phyloP scores from a whole-genome alignment of 768 basidiomycete species.

The Serendipita sp. region DNA sequence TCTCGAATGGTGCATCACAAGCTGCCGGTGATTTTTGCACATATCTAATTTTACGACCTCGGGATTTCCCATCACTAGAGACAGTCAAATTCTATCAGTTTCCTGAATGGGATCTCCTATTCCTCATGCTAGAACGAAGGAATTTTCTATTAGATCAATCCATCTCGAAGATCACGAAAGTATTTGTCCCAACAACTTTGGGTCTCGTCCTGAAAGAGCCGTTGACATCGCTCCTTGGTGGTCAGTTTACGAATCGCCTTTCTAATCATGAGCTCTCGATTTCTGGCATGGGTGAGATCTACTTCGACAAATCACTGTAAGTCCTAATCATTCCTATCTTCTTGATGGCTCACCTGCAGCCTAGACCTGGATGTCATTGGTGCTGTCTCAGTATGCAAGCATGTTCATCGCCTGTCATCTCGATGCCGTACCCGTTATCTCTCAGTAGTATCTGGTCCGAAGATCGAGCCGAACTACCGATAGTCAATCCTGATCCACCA shows the following conservation, averaged over 20 bases:
- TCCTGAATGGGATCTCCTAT: neutral
- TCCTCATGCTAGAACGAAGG: neutral
- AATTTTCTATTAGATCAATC: neutral
- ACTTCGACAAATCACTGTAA: neutral
- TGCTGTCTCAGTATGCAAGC: neutral
- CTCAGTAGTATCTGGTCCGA: too few species aligned
- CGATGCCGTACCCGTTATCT: too few species aligned
- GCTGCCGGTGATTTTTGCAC: neutral
- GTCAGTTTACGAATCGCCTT: neutral
- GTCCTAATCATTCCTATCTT: neutral
- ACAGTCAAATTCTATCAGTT: neutral
- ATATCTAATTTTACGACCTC: neutral
- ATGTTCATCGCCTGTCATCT: neutral
- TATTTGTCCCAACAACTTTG: neutral
- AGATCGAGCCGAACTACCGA: too few species aligned
- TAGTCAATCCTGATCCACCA: too few species aligned
- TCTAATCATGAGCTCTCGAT: neutral
- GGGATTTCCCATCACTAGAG: neutral
- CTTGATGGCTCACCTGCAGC: neutral
- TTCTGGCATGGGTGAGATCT: neutral
- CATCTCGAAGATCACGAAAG: neutral
- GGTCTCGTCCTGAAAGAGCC: neutral
- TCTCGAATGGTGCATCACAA: neutral
- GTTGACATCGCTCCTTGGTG: neutral
- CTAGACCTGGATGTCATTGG: neutral